Conservation (phyloP, 495 filamentous ascomycete species). For the Podospora pseudopauciseta region DNA sequence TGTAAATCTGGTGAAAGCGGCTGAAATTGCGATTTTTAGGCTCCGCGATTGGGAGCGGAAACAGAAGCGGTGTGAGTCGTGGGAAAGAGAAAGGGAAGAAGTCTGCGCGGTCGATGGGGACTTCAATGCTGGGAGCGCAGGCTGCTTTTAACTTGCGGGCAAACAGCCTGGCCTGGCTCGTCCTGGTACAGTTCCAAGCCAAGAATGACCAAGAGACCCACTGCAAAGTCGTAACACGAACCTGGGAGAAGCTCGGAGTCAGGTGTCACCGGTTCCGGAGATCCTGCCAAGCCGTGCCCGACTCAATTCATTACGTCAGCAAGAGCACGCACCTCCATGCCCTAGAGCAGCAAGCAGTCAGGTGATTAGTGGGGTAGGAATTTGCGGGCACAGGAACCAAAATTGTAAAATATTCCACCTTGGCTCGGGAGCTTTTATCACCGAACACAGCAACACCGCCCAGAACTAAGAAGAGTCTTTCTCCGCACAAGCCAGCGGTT, state of each 20-base stretch:
- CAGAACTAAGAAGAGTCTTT: constrained; percentile 55
- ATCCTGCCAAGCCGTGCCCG: neutral
- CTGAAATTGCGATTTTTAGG: neutral
- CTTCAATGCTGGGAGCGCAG: constrained; percentile 15
- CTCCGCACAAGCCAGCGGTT: constrained; percentile 53
- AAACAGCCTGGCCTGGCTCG: constrained; percentile 3
- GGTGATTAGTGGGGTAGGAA: constrained; percentile 28
- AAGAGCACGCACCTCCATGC: constrained; percentile 17
- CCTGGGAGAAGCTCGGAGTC: constrained; percentile 5
- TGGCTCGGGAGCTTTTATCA: constrained; percentile 16
- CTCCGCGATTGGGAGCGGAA: neutral
- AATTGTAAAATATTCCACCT: constrained; percentile 34
- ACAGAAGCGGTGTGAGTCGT: neutral
- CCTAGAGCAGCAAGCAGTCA: constrained; percentile 29
- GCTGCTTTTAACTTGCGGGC: constrained; percentile 19
- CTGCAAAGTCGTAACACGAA: constrained; percentile 5
- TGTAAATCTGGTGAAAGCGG: neutral
- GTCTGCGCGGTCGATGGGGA: constrained; percentile 22
- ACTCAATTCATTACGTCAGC: constrained; percentile 19
- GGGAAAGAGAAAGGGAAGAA: constrained; percentile 17
- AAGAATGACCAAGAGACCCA: constrained; percentile 10
- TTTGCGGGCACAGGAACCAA: constrained; percentile 25
- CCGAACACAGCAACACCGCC: constrained; percentile 21
- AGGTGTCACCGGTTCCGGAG: constrained; percentile 15
- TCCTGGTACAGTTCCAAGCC: neutral